Base-by-base conservation (phyloP, 179 eudicot species). In the Gypsophila paniculata region DNA sequence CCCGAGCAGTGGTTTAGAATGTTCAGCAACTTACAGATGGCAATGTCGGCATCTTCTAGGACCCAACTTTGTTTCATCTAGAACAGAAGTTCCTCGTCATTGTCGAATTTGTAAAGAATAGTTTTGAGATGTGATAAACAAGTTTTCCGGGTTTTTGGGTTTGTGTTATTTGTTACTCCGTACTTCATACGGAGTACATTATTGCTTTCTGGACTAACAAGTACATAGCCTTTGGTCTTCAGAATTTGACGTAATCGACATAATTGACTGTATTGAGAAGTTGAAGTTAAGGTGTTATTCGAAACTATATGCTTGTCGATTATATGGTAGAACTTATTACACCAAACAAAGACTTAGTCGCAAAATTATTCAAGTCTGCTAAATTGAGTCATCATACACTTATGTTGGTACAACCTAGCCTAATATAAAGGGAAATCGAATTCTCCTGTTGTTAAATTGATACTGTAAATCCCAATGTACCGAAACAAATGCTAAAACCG, bases 41-140 rank as follows among this genome's bases (percentile, higher is more conserved):
- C 70, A 59, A 29, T 61, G 57, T 61, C 63, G 62, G 25, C 21
- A 1, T 18, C 22, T 42, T 39, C 9, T 65, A 73, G 65, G 61
- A 52, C 38, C 38, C 48, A 44, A 52, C 68, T 75, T 42, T 42
- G 2, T 42, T 42, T 0, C 54, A 59, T 42, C 51, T 10, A 19
- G 36, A 36, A 58, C 29, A 46, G 59, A 34, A 22, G n/a, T 46
- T 63, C 18, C 36, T 64, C 23, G 34, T n/a, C 57, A 11, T 39
- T 53, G 19, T 39, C 11, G 71, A 42, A 29, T 65, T 23, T 74
- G 70, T 67, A 46, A 54, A 65, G 19, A 54, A 25, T 51, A 53
- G 48, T 32, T 66, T 44, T 72, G 70, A 69, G 54, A 21, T 49
- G 60, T 46, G 60, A 70, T 55, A 11, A 19, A 70, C 63, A 70